Evolutionary conservation across 352 stramenopile genomes (phyloP), one percentile per base, ranked within the genome.

Genomic region (Peronospora belbahrii): DNA sequence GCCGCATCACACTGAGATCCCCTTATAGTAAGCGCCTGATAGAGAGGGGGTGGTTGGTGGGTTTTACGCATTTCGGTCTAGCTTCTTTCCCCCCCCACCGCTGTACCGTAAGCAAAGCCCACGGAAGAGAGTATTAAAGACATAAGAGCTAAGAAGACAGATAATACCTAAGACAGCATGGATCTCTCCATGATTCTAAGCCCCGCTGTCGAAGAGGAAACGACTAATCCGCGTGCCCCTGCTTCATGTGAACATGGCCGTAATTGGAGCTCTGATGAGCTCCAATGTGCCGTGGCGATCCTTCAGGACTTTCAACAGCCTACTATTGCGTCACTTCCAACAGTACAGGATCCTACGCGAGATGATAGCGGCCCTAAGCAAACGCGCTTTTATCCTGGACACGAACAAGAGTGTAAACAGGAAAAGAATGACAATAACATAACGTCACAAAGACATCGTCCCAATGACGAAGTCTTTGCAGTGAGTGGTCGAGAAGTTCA

Each of bases 261-360:
- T 38, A 63, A 63, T 19, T 81, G 65, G 66, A 78, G 62, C 40
- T 36, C 62, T 15, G 64, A 77, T 46, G 74, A 83, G 50, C 67
- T 81, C 44, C 67, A 70, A 37, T 80, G 64, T 53, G 70, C 70
- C 38, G 74, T 85, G 36, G 56, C 67, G 45, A 81, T 84, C 56
- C 63, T 83, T 22, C 71, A 78, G 45, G 74, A 85, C 58, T 79
- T 83, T 35, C 70, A 80, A 30, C 37, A 67, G 31, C 56, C 64
- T 14, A 32, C 42, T 10, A 32, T 4, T 24, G 34, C 51, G n/a
- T 15, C 45, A 8, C 15, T 39, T 18, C 0, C 3, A 42, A 8
- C 28, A 17, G 20, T 10, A 7, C 48, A 44, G 27, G 22, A 36
- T 15, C 36, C 25, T 17, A 18, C 14, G 13, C 37, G 37, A 33